These are phyloP conservation scores for Monosporascus cannonballus DNA, from an alignment of 2,329 filamentous ascomycete species.

Conservation along the genomic window DNA sequence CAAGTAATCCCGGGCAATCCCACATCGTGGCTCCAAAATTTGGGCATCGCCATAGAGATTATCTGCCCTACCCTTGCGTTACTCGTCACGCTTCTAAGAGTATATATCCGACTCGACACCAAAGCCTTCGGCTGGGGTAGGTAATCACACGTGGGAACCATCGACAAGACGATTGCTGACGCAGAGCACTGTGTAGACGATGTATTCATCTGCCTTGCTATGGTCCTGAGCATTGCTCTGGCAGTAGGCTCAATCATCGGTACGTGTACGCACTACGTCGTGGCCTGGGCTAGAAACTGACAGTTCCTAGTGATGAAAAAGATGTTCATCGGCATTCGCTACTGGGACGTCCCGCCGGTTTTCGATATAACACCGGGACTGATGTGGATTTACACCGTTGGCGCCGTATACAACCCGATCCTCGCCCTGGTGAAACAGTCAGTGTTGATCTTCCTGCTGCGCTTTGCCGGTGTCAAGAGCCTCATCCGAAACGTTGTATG, in stretches of 20 bases:
- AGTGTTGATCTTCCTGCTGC: constrained; percentile 36
- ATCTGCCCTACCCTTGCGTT: constrained; percentile 26
- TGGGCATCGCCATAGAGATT: constrained; percentile 24
- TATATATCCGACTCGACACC: constrained; percentile 23
- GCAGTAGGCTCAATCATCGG: constrained; percentile 11
- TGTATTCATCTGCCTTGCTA: constrained; percentile 17
- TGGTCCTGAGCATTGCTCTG: constrained; percentile 13
- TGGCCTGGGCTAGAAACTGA: not conserved
- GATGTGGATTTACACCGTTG: constrained; percentile 30
- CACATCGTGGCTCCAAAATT: constrained; percentile 14
- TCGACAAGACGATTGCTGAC: not conserved
- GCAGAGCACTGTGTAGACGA: constrained; percentile 15
- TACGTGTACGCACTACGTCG: constrained; percentile 2
- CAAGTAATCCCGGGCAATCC: constrained; percentile 6
- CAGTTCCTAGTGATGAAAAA: constrained; percentile 8
- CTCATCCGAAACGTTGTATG: constrained; percentile 24
- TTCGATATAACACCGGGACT: constrained; percentile 14
- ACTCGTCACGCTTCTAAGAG: constrained; percentile 19
- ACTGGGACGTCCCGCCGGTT: constrained; percentile 9
- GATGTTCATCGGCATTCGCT: constrained; percentile 13
- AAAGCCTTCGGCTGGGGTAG: constrained; percentile 24
- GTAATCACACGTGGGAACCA: constrained; percentile 1
- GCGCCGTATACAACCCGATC: constrained; percentile 38
- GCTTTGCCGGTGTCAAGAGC: constrained; percentile 30
- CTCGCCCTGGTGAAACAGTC: constrained; percentile 39